These are phyloP conservation scores for Uronychia binucleata DNA, from an alignment of 73 alveolate genomes.

Conservation along the genomic window DNA sequence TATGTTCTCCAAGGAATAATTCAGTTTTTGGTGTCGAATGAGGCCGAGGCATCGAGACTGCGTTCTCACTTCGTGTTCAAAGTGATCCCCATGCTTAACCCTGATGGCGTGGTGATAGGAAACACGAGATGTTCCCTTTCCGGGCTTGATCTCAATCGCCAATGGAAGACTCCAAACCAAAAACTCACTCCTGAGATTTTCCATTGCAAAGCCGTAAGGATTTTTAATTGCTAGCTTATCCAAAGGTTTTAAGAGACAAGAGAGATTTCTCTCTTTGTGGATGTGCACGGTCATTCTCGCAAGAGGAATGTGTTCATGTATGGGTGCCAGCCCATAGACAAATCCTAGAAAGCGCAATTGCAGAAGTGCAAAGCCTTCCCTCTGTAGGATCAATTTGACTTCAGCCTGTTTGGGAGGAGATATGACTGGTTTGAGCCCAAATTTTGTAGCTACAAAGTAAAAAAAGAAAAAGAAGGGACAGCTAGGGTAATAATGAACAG, in stretches of 20 bases:
- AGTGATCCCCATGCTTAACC: conserved; percentile 90
- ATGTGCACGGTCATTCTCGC: conserved; percentile 81
- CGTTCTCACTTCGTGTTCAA: conserved; percentile 70
- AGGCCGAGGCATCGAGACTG: conserved; percentile 54
- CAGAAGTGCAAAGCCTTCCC: background rate
- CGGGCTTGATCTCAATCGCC: conserved; percentile 88
- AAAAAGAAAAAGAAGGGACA: conserved; percentile 25
- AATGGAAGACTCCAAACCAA: conserved; percentile 84
- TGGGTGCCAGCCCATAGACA: conserved; percentile 39
- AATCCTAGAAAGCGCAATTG: background rate
- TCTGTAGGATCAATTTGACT: no score
- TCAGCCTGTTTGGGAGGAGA: background rate
- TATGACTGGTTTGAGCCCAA: background rate
- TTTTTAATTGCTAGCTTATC: conserved; percentile 17
- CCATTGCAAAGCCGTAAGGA: background rate
- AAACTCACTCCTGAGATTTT: conserved; percentile 74
- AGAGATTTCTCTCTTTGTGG: conserved; percentile 74
- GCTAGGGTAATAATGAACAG: conserved; percentile 16
- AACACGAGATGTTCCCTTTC: conserved; percentile 86
- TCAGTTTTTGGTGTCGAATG: conserved; percentile 51
- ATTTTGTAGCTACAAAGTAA: background rate
- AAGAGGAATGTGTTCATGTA: conserved; percentile 69
- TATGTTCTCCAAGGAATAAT: conserved; percentile 82
- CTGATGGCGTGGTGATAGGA: conserved; percentile 91
- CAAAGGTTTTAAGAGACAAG: conserved; percentile 61